Evolutionary conservation across 371 early-diverging fungal species (phyloP).

Genomic region (Rhizopus arrhizus): DNA sequence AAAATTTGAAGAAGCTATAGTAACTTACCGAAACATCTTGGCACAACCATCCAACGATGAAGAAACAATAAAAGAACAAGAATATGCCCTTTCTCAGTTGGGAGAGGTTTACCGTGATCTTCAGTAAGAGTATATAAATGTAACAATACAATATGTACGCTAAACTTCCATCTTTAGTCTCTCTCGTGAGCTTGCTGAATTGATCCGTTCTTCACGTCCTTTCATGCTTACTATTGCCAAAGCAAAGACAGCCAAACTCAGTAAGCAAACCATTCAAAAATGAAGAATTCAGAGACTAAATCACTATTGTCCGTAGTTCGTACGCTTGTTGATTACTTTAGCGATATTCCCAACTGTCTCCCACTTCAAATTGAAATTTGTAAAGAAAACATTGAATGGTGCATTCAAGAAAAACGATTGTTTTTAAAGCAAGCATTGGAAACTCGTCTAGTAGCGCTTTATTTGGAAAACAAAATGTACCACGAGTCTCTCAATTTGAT

Average conservation of each 20-base stretch:
- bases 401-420: constrained; percentile 84
- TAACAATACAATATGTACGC: not conserved
- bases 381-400: constrained; percentile 94
- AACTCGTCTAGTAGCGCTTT: constrained; percentile 90
- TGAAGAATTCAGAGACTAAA: not conserved
- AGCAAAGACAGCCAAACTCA: constrained; percentile 95
- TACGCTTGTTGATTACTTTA: constrained; percentile 85
- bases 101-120: constrained; percentile 67
- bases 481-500: constrained; percentile 89
- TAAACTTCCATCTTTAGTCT: constrained; percentile 51
- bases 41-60: constrained; percentile 39
- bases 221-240: constrained; percentile 88
- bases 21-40: constrained; percentile 54
- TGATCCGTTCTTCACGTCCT: constrained; percentile 79
- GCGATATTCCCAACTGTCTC: constrained; percentile 84
- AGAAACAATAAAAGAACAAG: constrained; percentile 55
- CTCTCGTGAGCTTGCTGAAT: constrained; percentile 74
- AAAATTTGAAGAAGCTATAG: constrained; percentile 55
- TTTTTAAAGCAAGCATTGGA: constrained; percentile 95
- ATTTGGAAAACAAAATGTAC: constrained; percentile 93
- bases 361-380: constrained; percentile 90
- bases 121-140: constrained; percentile 37
- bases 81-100: constrained; percentile 61
- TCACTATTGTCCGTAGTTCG: constrained; percentile 60
- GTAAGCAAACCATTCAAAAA: constrained; percentile 48